A percentile compares a stretch with the other conserved stretches of the same genome.
phyloP scores from a whole-genome alignment of 2,329 filamentous ascomycete species.

The Periconia sp. region DNA sequence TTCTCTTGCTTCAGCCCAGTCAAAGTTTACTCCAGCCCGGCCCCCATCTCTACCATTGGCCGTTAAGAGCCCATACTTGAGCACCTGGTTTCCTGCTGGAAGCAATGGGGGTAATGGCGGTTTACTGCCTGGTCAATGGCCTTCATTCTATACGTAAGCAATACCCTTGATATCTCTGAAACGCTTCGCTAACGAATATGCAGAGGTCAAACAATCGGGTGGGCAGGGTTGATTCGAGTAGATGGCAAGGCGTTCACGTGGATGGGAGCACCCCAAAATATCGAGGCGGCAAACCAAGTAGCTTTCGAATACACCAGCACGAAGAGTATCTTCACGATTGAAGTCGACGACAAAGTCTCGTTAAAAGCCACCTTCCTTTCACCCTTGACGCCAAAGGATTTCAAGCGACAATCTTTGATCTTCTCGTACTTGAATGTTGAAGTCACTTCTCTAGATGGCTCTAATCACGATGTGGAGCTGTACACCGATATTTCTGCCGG shows the following conservation, averaged over 20 bases:
- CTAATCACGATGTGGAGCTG: constrained; percentile 68
- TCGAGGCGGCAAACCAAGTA: constrained; percentile 62
- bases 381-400: constrained; percentile 70
- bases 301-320: constrained; percentile 75
- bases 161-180: constrained; percentile 1
- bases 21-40: constrained; percentile 67
- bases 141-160: constrained; percentile 70
- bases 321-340: constrained; percentile 71
- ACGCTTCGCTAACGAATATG: constrained; percentile 29
- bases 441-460: constrained; percentile 67
- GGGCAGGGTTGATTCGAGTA: constrained; percentile 73
- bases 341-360: constrained; percentile 65
- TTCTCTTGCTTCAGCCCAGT: constrained; percentile 35
- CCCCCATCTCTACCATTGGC: constrained; percentile 74
- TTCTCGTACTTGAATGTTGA: constrained; percentile 74
- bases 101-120: constrained; percentile 68
- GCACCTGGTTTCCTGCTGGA: constrained; percentile 70
- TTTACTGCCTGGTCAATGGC: constrained; percentile 72
- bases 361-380: constrained; percentile 75
- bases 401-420: constrained; percentile 70
- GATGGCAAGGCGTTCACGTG: constrained; percentile 52
- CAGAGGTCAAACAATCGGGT: constrained; percentile 65
- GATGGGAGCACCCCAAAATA: constrained; percentile 58
- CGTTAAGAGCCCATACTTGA: constrained; percentile 77
- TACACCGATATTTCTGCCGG: constrained; percentile 76